Evolutionary conservation across 2,329 filamentous ascomycete species (phyloP).

Genomic region (Periconia digitata): DNA sequence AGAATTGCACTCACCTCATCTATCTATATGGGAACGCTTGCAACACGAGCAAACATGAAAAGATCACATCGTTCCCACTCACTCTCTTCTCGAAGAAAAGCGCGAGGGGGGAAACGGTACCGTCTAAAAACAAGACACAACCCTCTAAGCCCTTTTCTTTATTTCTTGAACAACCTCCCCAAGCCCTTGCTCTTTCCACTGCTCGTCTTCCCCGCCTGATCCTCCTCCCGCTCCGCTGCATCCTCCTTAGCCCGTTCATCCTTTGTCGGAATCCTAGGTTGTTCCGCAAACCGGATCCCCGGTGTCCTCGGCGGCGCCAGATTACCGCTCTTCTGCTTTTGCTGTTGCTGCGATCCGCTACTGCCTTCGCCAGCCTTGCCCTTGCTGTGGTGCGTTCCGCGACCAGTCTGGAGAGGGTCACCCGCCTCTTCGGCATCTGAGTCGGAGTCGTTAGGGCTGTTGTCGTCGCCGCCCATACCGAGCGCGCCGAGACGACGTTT

Average conservation of each 20-base stretch:
- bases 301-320: constrained; percentile 41
- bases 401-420: constrained; percentile 38
- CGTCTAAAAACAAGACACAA: too few relatives aligned
- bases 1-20: too few relatives aligned
- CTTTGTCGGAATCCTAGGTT: constrained; percentile 37
- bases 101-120: too few relatives aligned
- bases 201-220: constrained; percentile 3
- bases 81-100: too few relatives aligned
- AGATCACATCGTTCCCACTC: too few relatives aligned
- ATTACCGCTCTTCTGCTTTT: constrained; percentile 5
- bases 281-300: constrained; percentile 65
- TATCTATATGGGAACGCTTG: too few relatives aligned
- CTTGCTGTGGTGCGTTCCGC: constrained; percentile 25
- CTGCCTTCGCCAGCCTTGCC: not conserved
- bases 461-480: constrained; percentile 51
- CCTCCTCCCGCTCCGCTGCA: constrained; percentile 20
- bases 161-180: constrained; percentile 7
- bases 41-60: too few relatives aligned
- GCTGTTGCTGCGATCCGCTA: constrained; percentile 7
- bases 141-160: not conserved
- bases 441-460: constrained; percentile 26
- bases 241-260: constrained; percentile 33
- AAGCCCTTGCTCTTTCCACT: constrained; percentile 9
- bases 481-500: constrained; percentile 73
- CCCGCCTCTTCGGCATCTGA: constrained; percentile 37